Conservation (phyloP, 192 early-diverging fungal species). For the Funneliformis mosseae region DNA sequence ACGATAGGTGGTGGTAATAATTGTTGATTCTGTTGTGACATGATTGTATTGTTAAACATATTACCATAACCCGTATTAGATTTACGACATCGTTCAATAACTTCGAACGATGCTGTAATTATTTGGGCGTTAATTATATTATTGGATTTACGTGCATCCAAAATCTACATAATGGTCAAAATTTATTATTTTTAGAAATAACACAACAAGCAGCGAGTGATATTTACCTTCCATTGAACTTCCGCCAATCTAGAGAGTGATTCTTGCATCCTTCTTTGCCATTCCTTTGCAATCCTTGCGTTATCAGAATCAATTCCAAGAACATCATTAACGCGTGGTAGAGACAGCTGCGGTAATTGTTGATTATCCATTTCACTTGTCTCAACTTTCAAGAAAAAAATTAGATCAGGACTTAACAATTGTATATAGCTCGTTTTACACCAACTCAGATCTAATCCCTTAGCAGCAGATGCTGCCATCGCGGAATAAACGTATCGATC, state of each 20-base stretch:
- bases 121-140: slow-evolving; percentile 24
- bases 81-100: slow-evolving; percentile 30
- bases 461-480: slow-evolving; percentile 21
- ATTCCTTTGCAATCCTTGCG: neutral
- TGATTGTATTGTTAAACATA: slow-evolving; percentile 3
- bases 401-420: slow-evolving; percentile 23
- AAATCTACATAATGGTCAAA: slow-evolving; percentile 8
- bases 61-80: neutral
- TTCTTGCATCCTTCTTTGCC: slow-evolving; percentile 31
- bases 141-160: slow-evolving; percentile 31
- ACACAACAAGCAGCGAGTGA: neutral
- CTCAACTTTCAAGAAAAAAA: slow-evolving; percentile 23
- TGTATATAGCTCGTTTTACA: slow-evolving; percentile 25
- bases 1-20: neutral
- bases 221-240: slow-evolving; percentile 31
- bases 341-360: neutral
- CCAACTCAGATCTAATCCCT: slow-evolving; percentile 28
- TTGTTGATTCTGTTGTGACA: neutral
- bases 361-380: neutral
- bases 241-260: slow-evolving; percentile 15
- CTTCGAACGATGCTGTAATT: slow-evolving; percentile 20
- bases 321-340: neutral
- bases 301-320: neutral
- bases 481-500: slow-evolving; percentile 30
- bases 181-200: neutral